phyloP scores from a whole-genome alignment of 1,284 basidiomycete species.

The Moesziomyces parantarcticus region DNA sequence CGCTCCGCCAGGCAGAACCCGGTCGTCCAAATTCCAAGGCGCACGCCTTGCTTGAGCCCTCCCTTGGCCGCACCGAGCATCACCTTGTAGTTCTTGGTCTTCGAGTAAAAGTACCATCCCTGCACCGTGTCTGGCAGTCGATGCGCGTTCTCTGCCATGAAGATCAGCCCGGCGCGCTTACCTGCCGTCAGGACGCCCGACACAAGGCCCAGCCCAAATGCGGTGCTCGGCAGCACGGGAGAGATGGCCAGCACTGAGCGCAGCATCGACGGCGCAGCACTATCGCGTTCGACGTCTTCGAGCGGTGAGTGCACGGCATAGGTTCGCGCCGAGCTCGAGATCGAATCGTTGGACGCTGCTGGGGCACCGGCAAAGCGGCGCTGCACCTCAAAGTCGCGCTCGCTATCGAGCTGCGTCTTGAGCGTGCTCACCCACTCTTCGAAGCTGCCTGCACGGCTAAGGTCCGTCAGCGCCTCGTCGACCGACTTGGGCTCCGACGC shows the following conservation, averaged over 20 bases:
- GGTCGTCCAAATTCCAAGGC: constrained; percentile 54
- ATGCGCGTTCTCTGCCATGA: constrained; percentile 67
- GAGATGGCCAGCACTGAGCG: constrained; percentile 27
- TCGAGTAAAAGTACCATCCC: constrained; percentile 68
- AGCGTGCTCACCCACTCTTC: constrained; percentile 45
- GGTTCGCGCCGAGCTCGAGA: constrained; percentile 10
- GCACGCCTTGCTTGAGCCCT: constrained; percentile 48
- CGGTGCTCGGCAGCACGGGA: constrained; percentile 45
- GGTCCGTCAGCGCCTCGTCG: constrained; percentile 31
- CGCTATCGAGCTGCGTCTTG: constrained; percentile 39
- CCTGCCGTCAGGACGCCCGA: constrained; percentile 56
- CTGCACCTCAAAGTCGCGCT: constrained; percentile 41
- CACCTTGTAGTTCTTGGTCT: constrained; percentile 67
- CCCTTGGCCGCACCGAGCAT: constrained; percentile 56
- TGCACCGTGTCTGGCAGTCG: constrained; percentile 64
- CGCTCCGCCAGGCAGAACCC: constrained; percentile 58
- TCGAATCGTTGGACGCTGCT: constrained; percentile 23
- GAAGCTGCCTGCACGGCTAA: constrained; percentile 36
- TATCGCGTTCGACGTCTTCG: constrained; percentile 9
- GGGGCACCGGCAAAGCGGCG: constrained; percentile 20
- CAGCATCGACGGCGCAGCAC: constrained; percentile 5
- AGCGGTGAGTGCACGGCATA: constrained; percentile 29
- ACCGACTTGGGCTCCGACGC: constrained; percentile 22
- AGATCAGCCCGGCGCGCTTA: constrained; percentile 55
- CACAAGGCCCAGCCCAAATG: constrained; percentile 54